Conservation (phyloP, 176 grass and related monocot species). For the Elymus sibiricus region DNA sequence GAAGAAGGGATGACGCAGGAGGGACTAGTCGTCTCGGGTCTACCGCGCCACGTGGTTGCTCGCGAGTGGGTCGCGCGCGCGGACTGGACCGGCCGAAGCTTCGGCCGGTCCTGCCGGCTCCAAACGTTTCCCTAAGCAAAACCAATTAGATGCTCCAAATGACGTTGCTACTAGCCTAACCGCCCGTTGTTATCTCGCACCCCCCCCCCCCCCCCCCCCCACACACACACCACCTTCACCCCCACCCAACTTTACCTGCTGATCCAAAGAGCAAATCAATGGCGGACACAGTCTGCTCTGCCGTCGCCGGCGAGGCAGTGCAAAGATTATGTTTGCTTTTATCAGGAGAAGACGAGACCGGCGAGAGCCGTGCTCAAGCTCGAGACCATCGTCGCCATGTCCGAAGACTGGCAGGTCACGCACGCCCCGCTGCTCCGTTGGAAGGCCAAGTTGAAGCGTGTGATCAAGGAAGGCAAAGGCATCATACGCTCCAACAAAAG, state of each 20-base stretch:
- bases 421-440: not conserved
- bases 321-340: not conserved
- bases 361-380: not conserved
- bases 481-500: not conserved
- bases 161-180: no score
- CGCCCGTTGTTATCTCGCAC: no score
- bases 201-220: no score
- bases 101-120: no score
- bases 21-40: no score
- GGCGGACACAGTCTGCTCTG: not conserved
- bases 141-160: no score
- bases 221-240: no score
- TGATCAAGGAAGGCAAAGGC: conserved; percentile 16
- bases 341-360: not conserved
- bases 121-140: no score
- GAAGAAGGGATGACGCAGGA: no score
- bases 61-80: no score
- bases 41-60: no score
- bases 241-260: not conserved
- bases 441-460: conserved; percentile 20
- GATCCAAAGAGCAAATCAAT: not conserved
- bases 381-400: not conserved
- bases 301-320: not conserved
- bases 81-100: no score
- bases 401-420: not conserved